These are phyloP conservation scores for Cinnamomum micranthum DNA, from an alignment of 164 flowering plant genomes.

Conservation along the genomic window DNA sequence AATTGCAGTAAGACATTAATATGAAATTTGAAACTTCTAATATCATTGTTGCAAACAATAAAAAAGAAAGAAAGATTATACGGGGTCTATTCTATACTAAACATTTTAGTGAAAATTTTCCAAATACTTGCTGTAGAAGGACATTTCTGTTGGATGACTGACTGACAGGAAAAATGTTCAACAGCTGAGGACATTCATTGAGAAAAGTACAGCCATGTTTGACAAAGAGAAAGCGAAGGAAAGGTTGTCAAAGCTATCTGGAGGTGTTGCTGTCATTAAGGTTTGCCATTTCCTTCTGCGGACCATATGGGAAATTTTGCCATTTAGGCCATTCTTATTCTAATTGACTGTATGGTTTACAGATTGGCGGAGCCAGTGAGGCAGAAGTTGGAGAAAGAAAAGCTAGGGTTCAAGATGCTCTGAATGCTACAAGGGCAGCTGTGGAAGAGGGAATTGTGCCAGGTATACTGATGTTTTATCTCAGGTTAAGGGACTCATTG, in stretches of 20 bases:
- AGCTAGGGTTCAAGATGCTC: constrained; percentile 80
- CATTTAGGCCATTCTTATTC: neutral
- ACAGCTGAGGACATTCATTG: constrained; percentile 59
- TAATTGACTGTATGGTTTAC: constrained; percentile 8
- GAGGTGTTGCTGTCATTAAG: constrained; percentile 91
- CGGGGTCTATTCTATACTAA: neutral
- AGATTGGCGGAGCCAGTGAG: constrained; percentile 92
- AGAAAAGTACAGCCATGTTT: constrained; percentile 62
- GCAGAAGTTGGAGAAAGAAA: constrained; percentile 86
- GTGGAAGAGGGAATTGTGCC: constrained; percentile 93
- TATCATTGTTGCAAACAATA: too few species aligned
- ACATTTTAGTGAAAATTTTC: neutral
- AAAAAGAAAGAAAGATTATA: too few species aligned
- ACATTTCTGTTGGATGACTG: neutral
- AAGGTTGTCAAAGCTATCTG: constrained; percentile 72
- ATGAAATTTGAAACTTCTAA: too few species aligned
- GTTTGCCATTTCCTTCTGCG: constrained; percentile 22
- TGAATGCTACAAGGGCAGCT: constrained; percentile 88
- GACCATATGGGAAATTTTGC: neutral
- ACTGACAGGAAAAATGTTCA: constrained; percentile 9
- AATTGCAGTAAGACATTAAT: neutral
- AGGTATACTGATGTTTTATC: constrained; percentile 34
- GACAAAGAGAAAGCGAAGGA: constrained; percentile 91
- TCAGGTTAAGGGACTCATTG: neutral
- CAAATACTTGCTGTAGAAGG: neutral